Conservation (phyloP, 305 asterid species). For the Fraxinus angustifolia region DNA sequence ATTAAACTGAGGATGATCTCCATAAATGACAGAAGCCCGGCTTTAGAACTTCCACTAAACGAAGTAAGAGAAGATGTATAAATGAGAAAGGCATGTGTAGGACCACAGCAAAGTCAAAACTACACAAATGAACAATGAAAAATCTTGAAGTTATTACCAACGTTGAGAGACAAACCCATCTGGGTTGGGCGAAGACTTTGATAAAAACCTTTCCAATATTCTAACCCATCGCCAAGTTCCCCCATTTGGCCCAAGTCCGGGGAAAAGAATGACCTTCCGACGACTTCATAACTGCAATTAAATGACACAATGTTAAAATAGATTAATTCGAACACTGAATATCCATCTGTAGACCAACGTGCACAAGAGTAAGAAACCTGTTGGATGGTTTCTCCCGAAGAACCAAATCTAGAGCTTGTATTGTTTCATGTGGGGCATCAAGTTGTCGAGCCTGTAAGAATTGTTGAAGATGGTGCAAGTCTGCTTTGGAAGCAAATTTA, state of each 20-base stretch:
- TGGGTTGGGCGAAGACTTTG: conserved; percentile 89
- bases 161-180: conserved; percentile 81
- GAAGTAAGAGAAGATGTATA: not conserved
- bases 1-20: not conserved
- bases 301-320: not conserved
- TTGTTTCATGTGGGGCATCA: conserved; percentile 65
- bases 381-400: conserved; percentile 55
- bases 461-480: conserved; percentile 48
- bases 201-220: conserved; percentile 75
- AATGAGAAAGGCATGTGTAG: not conserved
- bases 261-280: conserved; percentile 73
- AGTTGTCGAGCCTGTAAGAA: conserved; percentile 47
- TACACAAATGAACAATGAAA: not conserved
- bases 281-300: conserved; percentile 47
- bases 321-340: not conserved
- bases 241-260: conserved; percentile 32
- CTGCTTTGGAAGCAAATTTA: conserved; percentile 61
- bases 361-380: conserved; percentile 14
- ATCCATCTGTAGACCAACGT: not conserved
- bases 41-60: not conserved
- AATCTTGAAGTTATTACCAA: conserved; percentile 40
- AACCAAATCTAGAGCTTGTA: conserved; percentile 80
- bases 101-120: not conserved
- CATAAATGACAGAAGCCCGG: not conserved
- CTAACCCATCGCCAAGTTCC: conserved; percentile 53